Evolutionary conservation across 2,329 filamentous ascomycete genomes (phyloP).

Genomic region (Myriosclerotinia curreyana): DNA sequence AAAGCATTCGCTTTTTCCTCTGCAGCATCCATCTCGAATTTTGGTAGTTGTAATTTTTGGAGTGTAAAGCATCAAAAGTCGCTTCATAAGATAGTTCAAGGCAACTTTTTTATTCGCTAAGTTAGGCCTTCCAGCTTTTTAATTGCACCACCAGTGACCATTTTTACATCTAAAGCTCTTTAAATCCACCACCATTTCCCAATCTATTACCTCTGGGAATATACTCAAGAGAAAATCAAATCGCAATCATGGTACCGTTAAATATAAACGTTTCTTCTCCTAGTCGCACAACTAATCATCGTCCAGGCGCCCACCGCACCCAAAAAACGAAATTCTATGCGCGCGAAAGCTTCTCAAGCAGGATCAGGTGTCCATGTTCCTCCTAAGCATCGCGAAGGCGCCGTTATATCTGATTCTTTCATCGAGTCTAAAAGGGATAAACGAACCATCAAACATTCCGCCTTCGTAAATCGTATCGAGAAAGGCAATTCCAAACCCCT

Average conservation of each 20-base stretch:
- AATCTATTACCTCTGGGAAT: neutral
- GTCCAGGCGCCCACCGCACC: conserved; percentile 45
- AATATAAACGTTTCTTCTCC: neutral
- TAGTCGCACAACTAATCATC: conserved; percentile 26
- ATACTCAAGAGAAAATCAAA: neutral
- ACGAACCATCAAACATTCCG: conserved; percentile 74
- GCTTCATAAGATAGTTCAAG: conserved; percentile 7
- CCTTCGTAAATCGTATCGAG: conserved; percentile 73
- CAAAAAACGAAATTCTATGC: conserved; percentile 55
- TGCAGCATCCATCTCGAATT: conserved; percentile 40
- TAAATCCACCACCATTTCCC: neutral
- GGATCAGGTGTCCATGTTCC: conserved; percentile 43
- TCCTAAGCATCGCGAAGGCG: conserved; percentile 45
- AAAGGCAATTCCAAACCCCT: conserved; percentile 55
- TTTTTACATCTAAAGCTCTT: conserved; percentile 1
- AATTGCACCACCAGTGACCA: conserved; percentile 2
- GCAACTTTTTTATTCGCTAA: conserved; percentile 17
- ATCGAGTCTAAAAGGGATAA: conserved; percentile 78
- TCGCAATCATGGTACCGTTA: conserved; percentile 24
- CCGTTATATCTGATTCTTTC: conserved; percentile 56
- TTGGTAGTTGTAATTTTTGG: neutral
- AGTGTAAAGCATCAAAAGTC: conserved; percentile 1
- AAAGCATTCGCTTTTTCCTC: conserved; percentile 42
- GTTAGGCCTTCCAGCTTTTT: neutral
- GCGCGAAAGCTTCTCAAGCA: conserved; percentile 53